These are phyloP conservation scores for Rhododendron williamsianum DNA, from an alignment of 148 eudicot species.

Conservation along the genomic window DNA sequence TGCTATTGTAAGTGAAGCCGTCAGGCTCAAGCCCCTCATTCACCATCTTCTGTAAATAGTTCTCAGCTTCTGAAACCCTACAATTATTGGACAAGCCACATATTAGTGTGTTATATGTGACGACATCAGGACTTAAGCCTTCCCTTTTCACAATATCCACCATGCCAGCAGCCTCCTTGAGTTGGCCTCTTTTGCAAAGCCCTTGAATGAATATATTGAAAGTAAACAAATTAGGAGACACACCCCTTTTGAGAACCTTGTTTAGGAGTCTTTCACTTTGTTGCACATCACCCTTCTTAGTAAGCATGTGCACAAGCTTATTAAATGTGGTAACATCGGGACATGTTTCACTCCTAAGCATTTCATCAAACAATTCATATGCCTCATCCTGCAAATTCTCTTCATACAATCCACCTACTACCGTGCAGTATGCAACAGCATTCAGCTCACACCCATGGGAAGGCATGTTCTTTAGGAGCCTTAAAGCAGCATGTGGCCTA, in stretches of 20 bases:
- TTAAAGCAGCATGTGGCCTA: slow-evolving; percentile 69
- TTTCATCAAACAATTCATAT: slow-evolving; percentile 66
- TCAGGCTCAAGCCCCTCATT: slow-evolving; percentile 80
- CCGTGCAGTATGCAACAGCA: slow-evolving; percentile 87
- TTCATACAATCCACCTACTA: slow-evolving; percentile 67
- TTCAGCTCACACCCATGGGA: slow-evolving; percentile 63
- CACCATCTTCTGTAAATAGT: slow-evolving; percentile 67
- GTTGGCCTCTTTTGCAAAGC: slow-evolving; percentile 52
- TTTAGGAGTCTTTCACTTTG: slow-evolving; percentile 64
- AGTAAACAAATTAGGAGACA: slow-evolving; percentile 81
- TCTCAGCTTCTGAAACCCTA: slow-evolving; percentile 69
- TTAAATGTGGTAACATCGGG: slow-evolving; percentile 74
- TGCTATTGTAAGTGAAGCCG: slow-evolving; percentile 72
- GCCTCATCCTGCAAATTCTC: slow-evolving; percentile 51
- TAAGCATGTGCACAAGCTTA: slow-evolving; percentile 64
- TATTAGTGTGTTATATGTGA: slow-evolving; percentile 83
- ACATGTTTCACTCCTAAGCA: slow-evolving; percentile 61
- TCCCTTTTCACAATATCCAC: slow-evolving; percentile 37
- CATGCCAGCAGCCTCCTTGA: slow-evolving; percentile 59
- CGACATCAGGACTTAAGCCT: slow-evolving; percentile 68
- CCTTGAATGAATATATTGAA: slow-evolving; percentile 80
- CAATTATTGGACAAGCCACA: slow-evolving; percentile 66
- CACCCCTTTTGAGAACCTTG: slow-evolving; percentile 84
- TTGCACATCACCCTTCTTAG: slow-evolving; percentile 57
- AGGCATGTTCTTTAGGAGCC: slow-evolving; percentile 76